phyloP scores from a whole-genome alignment of 805 yeast species.

The Nakazawaea siamensis region DNA sequence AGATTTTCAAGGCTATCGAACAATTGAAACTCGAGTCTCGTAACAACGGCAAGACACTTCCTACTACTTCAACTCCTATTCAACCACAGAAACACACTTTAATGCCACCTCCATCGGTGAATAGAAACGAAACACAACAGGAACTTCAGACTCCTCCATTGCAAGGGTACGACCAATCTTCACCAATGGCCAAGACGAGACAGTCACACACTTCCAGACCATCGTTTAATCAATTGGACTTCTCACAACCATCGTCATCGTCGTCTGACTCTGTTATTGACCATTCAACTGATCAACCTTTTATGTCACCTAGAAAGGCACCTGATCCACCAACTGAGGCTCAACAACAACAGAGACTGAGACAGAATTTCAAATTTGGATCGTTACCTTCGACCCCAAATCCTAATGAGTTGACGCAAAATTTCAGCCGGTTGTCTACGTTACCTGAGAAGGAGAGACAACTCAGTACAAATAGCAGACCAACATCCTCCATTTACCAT shows the following conservation, averaged over 20 bases:
- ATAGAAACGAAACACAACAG: slow-evolving; percentile 10
- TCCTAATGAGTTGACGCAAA: slow-evolving; percentile 1
- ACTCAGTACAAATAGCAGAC: slow-evolving; percentile 6
- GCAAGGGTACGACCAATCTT: slow-evolving; percentile 24
- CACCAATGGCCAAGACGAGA: not conserved
- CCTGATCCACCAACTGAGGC: slow-evolving; percentile 54
- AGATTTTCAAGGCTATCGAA: slow-evolving; percentile 83
- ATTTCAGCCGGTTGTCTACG: slow-evolving; percentile 6
- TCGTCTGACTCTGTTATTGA: not conserved
- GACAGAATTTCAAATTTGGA: slow-evolving; percentile 17
- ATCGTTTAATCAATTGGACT: not conserved
- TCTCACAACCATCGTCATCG: no score
- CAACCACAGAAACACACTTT: slow-evolving; percentile 19
- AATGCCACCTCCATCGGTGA: slow-evolving; percentile 32
- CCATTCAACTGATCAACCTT: slow-evolving; percentile 15
- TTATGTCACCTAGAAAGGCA: slow-evolving; percentile 64
- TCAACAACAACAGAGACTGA: slow-evolving; percentile 13
- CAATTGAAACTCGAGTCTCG: slow-evolving; percentile 33
- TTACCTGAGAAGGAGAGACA: slow-evolving; percentile 9
- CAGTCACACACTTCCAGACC: slow-evolving; percentile 2
- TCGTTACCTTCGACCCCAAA: not conserved
- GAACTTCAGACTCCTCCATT: slow-evolving; percentile 17
- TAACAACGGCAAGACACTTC: slow-evolving; percentile 2
- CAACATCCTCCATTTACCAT: slow-evolving; percentile 33
- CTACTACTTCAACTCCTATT: not conserved